Evolutionary conservation across 2,329 filamentous ascomycete genomes (phyloP).

Genomic region (Aspergillus sp.): DNA sequence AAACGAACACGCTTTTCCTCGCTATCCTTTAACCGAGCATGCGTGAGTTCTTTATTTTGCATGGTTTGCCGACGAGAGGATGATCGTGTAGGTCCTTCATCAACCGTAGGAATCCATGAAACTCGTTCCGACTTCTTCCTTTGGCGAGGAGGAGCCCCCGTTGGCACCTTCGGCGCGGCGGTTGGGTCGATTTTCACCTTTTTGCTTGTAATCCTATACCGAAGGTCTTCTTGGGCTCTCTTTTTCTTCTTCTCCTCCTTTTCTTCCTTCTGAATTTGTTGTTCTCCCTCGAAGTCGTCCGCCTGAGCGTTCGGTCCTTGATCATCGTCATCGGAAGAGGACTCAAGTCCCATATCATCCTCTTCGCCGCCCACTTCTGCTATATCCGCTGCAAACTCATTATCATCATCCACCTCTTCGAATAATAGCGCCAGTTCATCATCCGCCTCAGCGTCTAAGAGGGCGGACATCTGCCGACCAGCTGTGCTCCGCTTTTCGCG

Average conservation of each 20-base stretch:
- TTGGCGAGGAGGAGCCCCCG: constrained; percentile 42
- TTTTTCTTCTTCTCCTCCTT: constrained; percentile 76
- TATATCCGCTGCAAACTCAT: constrained; percentile 39
- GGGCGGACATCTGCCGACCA: constrained; percentile 77
- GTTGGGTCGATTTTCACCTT: constrained; percentile 70
- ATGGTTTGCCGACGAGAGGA: constrained; percentile 64
- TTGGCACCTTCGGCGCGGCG: constrained; percentile 34
- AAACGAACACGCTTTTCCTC: constrained; percentile 49
- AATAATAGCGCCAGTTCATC: constrained; percentile 62
- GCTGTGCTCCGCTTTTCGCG: constrained; percentile 77
- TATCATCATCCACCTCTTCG: constrained; percentile 63
- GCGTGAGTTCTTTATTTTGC: constrained; percentile 61
- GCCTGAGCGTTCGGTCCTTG: constrained; percentile 55
- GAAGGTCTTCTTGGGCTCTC: constrained; percentile 73
- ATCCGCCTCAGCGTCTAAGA: constrained; percentile 74
- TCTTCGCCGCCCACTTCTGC: constrained; percentile 53
- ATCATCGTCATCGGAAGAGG: constrained; percentile 80
- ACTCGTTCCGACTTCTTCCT: constrained; percentile 72
- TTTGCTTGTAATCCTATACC: constrained; percentile 58
- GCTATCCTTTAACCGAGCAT: constrained; percentile 49
- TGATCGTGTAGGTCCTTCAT: constrained; percentile 62
- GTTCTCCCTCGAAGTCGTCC: constrained; percentile 82
- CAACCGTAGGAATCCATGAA: constrained; percentile 66
- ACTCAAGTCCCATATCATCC: constrained; percentile 82
- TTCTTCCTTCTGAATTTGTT: constrained; percentile 76